These are phyloP conservation scores for Candida cerambycidarum DNA, from an alignment of 805 yeast species.

Conservation along the genomic window DNA sequence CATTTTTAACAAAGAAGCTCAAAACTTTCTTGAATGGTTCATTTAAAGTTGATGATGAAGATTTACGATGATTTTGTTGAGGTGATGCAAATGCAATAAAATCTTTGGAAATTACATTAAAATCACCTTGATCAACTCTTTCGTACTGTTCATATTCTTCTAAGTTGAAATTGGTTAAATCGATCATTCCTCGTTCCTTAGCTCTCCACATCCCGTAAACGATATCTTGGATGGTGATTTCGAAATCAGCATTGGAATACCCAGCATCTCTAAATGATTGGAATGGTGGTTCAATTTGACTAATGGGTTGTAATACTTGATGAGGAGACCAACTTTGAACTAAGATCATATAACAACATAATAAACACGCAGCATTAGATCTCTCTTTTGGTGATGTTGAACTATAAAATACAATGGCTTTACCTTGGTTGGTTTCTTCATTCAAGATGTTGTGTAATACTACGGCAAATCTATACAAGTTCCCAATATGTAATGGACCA, in stretches of 20 bases:
- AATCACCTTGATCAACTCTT: slow-evolving; percentile 95
- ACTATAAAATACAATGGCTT: slow-evolving; percentile 89
- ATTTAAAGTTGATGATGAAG: slow-evolving; percentile 50
- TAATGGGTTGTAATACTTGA: slow-evolving; percentile 90
- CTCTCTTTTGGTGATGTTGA: slow-evolving; percentile 77
- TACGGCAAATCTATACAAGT: slow-evolving; percentile 91
- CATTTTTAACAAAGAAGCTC: slow-evolving; percentile 65
- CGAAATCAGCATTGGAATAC: slow-evolving; percentile 92
- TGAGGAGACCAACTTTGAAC: slow-evolving; percentile 99
- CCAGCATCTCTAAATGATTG: slow-evolving; percentile 98
- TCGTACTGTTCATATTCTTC: slow-evolving; percentile 95
- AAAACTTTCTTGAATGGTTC: slow-evolving; percentile 82
- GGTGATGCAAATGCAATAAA: slow-evolving; percentile 98
- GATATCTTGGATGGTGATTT: slow-evolving; percentile 88
- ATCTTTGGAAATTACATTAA: slow-evolving; percentile 86
- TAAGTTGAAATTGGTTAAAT: slow-evolving; percentile 79
- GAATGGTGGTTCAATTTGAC: slow-evolving; percentile 89
- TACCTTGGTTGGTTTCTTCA: slow-evolving; percentile 77
- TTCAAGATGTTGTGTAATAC: slow-evolving; percentile 88
- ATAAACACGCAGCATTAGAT: slow-evolving; percentile 90
- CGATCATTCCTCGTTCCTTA: slow-evolving; percentile 85
- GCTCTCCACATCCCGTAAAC: slow-evolving; percentile 98
- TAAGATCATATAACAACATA: slow-evolving; percentile 91
- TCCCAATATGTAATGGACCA: slow-evolving; percentile 95
- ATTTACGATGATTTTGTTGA: slow-evolving; percentile 52